Evolutionary conservation across 2,329 filamentous ascomycete species (phyloP).

Genomic region (Phyllosticta citrichinensis): DNA sequence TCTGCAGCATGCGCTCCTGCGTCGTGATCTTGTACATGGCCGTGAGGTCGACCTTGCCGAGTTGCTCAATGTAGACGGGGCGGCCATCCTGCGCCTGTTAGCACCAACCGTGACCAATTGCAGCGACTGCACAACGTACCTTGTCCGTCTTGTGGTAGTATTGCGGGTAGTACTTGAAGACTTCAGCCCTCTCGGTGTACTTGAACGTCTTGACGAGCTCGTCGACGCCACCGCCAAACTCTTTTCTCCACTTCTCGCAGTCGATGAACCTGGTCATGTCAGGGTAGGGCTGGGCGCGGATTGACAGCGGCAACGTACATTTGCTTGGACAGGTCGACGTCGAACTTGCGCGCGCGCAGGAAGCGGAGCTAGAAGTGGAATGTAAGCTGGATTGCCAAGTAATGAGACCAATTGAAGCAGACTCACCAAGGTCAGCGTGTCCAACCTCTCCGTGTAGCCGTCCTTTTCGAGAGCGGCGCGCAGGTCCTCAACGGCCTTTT

Average conservation of each 20-base stretch:
- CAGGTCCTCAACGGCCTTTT: conserved; percentile 81
- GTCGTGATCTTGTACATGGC: conserved; percentile 91
- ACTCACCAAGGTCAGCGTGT: conserved; percentile 80
- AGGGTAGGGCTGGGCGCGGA: conserved; percentile 11
- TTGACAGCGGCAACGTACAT: conserved; percentile 54
- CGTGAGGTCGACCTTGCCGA: conserved; percentile 83
- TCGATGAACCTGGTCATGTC: conserved; percentile 66
- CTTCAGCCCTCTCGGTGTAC: conserved; percentile 72
- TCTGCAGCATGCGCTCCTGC: conserved; percentile 86
- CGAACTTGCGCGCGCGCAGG: conserved; percentile 89
- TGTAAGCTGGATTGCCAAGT: conserved; percentile 12
- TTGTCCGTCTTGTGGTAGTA: conserved; percentile 98
- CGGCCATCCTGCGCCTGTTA: conserved; percentile 64
- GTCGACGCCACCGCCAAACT: conserved; percentile 66
- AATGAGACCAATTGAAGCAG: neutral
- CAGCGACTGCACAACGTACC: conserved; percentile 28
- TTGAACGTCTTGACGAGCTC: conserved; percentile 71
- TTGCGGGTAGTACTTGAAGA: conserved; percentile 91
- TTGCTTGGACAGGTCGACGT: conserved; percentile 69
- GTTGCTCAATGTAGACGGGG: conserved; percentile 92
- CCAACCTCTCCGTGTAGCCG: conserved; percentile 73
- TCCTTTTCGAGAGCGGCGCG: conserved; percentile 73
- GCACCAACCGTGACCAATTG: neutral
- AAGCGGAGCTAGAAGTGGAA: conserved; percentile 59
- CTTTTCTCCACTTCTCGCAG: conserved; percentile 81